These are phyloP conservation scores for Suillus paluster DNA, from an alignment of 768 basidiomycete species.

Conservation along the genomic window DNA sequence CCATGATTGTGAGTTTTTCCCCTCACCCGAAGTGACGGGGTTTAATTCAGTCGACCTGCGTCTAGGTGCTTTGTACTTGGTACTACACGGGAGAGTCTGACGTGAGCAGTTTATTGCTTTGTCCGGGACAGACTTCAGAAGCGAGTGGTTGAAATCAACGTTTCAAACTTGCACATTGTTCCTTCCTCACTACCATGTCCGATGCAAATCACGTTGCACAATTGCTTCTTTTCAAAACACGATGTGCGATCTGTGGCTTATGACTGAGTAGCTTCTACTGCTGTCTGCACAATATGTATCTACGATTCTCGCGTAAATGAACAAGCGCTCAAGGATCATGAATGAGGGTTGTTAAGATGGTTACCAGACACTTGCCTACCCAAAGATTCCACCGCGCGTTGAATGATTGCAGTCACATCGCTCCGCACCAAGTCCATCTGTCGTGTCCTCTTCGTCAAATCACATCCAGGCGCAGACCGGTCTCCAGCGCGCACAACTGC, in stretches of 20 bases:
- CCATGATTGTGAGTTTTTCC: conserved; percentile 56
- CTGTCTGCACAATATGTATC: not conserved
- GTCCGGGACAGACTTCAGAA: conserved; percentile 26
- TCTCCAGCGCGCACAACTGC: conserved; percentile 12
- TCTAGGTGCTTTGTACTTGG: conserved; percentile 67
- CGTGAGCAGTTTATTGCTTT: conserved; percentile 49
- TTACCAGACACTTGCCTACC: conserved; percentile 55
- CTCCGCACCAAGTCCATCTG: conserved; percentile 49
- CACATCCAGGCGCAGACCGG: conserved; percentile 9
- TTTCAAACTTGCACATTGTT: conserved; percentile 14
- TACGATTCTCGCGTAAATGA: not conserved
- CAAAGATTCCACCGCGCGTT: conserved; percentile 54
- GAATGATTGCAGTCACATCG: conserved; percentile 57
- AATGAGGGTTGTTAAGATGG: conserved; percentile 24
- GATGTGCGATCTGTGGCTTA: not conserved
- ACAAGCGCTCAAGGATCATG: not conserved
- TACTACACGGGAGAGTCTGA: conserved; percentile 65
- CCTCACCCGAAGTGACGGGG: not conserved
- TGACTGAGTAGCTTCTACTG: not conserved
- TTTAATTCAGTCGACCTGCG: not conserved
- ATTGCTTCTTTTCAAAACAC: not conserved
- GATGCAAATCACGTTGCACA: not conserved
- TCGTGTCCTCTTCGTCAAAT: conserved; percentile 14
- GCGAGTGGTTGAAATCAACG: conserved; percentile 22
- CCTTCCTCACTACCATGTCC: not conserved